phyloP scores from a whole-genome alignment of 345 rosid species.

The Linum tenue region DNA sequence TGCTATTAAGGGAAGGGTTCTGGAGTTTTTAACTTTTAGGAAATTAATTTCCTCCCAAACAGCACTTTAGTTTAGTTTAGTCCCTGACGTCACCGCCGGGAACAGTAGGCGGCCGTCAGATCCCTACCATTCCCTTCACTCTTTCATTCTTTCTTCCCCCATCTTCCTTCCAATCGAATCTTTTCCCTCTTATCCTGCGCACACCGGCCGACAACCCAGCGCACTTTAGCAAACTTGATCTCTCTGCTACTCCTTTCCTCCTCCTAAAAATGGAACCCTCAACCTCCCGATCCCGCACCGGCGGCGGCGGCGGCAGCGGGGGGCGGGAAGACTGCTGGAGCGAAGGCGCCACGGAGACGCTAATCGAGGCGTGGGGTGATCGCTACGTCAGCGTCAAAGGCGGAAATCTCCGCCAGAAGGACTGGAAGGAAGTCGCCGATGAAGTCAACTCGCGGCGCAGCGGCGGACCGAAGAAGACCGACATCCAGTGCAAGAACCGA shows the following conservation, averaged over 20 bases:
- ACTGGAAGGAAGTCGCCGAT: not conserved
- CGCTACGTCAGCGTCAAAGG: not conserved
- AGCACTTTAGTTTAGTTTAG: not conserved
- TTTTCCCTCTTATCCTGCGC: not conserved
- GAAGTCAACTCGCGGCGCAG: not conserved
- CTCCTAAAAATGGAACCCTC: not conserved
- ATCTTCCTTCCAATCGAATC: not conserved
- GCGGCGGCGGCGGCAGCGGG: not conserved
- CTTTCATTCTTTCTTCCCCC: not conserved
- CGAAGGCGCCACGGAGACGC: not conserved
- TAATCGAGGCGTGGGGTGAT: not conserved
- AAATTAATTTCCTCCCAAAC: not conserved
- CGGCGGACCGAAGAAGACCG: not conserved
- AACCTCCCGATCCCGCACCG: not conserved
- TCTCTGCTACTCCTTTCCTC: not conserved
- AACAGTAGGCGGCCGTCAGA: not conserved
- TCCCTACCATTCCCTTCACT: not conserved
- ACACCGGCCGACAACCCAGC: not conserved
- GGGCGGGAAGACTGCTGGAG: not conserved
- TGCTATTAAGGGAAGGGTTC: not conserved
- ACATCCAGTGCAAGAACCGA: conserved; percentile 4
- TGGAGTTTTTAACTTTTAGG: too few relatives aligned
- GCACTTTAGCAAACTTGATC: not conserved
- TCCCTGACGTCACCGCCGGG: not conserved
- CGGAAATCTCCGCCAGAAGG: not conserved